Base-by-base conservation (phyloP, 768 basidiomycete genomes). In the Mycena galericulata region DNA sequence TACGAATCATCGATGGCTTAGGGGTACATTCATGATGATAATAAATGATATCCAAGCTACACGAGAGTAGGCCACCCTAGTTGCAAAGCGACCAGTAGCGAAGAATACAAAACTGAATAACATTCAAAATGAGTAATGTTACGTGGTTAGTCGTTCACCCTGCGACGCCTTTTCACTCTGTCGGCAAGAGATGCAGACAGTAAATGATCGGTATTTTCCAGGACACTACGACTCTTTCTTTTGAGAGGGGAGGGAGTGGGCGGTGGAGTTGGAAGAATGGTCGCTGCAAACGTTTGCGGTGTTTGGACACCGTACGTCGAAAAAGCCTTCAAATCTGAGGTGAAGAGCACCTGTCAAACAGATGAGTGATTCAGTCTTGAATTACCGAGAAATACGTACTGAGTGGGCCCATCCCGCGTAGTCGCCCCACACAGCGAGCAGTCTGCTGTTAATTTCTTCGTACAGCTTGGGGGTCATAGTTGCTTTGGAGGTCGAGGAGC, bases 371-470 rank as follows among this genome's bases (percentile, higher is more conserved):
- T 34, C 26, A 34, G 43, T 56, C 22, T 17, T 22, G 46, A 41
- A 22, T 22, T 14, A 18, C 24, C 38, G 29, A 12, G 54, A 41
- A 64, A 30, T 15, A 78, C 87, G 53, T 66, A 95, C 94, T 0
- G 91, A 89, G 76, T 97, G 96, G 0, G 93, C 92, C 96, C 96
- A 97, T 20, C 96, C 96, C 6, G 95, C 95, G 75, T 92, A 90
- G 2, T 89, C 84, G 11, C 94, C 95, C 96, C 96, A 98, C 0
- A 89, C 84, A 0, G 79, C 73, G 2, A 84, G 76, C 7, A 97
- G 81, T 73, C 86, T 91, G 11, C 77, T 73, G 68, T 86, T 90
- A 27, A 97, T 85, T 64, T 90, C 88, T 11, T 91, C 88, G 74
- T 97, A 96, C 20, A 96, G 75, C 69, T 88, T 90, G 0, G 93